Evolutionary conservation across 2,329 filamentous ascomycete genomes (phyloP).

Genomic region (Atkinsonella texensis): DNA sequence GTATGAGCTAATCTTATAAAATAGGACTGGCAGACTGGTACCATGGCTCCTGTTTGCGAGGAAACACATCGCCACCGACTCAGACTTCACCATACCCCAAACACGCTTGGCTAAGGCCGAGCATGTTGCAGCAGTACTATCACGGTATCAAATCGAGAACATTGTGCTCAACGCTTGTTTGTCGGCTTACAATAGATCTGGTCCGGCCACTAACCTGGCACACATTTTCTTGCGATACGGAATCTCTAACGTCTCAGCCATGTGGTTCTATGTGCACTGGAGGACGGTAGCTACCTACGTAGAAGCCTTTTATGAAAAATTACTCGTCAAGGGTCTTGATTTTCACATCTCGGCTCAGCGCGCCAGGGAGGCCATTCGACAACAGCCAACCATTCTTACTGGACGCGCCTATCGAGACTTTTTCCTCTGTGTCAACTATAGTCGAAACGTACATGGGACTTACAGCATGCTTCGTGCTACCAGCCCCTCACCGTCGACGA

Average conservation of each 20-base stretch:
- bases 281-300: conserved; percentile 17
- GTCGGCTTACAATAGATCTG: conserved; percentile 16
- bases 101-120: conserved; percentile 13
- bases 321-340: conserved; percentile 14
- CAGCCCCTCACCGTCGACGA: conserved; percentile 13
- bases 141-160: conserved; percentile 14
- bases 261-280: conserved; percentile 20
- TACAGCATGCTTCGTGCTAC: conserved; percentile 10
- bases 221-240: conserved; percentile 17
- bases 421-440: conserved; percentile 20
- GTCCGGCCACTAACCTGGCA: conserved; percentile 14
- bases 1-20: neutral
- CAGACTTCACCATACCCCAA: conserved; percentile 12
- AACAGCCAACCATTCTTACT: conserved; percentile 11
- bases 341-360: conserved; percentile 18
- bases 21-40: conserved; percentile 11
- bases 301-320: conserved; percentile 15
- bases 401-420: conserved; percentile 15
- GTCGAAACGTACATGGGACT: conserved; percentile 10
- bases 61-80: conserved; percentile 7
- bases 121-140: conserved; percentile 14
- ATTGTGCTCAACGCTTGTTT: conserved; percentile 19
- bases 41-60: conserved; percentile 17
- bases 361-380: conserved; percentile 15
- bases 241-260: conserved; percentile 16